Conservation (phyloP, 805 yeast genomes). For the Scheffersomyces stipitis region DNA sequence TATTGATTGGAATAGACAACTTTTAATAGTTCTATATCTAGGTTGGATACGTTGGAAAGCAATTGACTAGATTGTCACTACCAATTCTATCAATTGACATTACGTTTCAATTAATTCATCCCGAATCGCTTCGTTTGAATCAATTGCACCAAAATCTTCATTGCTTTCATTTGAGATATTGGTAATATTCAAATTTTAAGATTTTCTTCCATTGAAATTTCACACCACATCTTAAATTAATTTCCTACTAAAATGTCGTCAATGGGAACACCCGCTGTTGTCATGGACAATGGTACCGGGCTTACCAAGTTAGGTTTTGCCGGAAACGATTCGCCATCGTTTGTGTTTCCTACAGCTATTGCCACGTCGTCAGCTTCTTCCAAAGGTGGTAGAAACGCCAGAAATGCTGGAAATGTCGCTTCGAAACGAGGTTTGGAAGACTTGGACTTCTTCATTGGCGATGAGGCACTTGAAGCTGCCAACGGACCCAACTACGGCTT, state of each 20-base stretch:
- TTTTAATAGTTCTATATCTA: too few relatives aligned
- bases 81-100: too few relatives aligned
- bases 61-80: too few relatives aligned
- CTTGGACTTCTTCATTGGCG: slow-evolving; percentile 91
- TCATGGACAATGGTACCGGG: slow-evolving; percentile 99
- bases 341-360: slow-evolving; percentile 96
- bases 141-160: too few relatives aligned
- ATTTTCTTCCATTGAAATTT: too few relatives aligned
- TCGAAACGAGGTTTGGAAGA: slow-evolving; percentile 90
- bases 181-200: too few relatives aligned
- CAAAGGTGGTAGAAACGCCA: slow-evolving; percentile 26
- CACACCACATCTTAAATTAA: too few relatives aligned
- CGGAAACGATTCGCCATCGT: slow-evolving; percentile 97
- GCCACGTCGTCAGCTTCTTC: slow-evolving; percentile 63
- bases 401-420: slow-evolving; percentile 49
- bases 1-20: too few relatives aligned
- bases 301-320: slow-evolving; percentile 97
- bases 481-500: slow-evolving; percentile 85
- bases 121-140: too few relatives aligned
- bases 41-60: too few relatives aligned
- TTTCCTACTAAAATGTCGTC: slow-evolving; percentile 49
- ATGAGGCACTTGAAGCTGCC: slow-evolving; percentile 91
- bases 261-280: slow-evolving; percentile 86
- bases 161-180: too few relatives aligned
- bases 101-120: too few relatives aligned